Conservation (phyloP, 352 stramenopile genomes). For the Phytopythium boreale region DNA sequence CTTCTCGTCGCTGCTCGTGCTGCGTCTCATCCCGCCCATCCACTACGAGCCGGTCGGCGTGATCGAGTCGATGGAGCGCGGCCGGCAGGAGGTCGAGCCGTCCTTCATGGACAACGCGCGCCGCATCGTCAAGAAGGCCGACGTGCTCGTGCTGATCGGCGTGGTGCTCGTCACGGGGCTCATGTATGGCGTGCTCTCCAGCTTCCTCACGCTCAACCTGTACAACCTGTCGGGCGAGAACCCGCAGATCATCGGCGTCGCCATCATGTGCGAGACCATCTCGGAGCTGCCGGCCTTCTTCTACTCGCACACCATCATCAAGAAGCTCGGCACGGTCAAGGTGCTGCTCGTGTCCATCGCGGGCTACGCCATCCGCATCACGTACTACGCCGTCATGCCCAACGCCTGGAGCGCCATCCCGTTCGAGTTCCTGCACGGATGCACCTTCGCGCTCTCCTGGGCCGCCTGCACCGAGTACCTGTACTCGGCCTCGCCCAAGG, state of each 20-base stretch:
- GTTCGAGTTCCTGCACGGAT: slow-evolving; percentile 76
- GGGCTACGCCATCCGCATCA: slow-evolving; percentile 65
- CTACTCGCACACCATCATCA: slow-evolving; percentile 67
- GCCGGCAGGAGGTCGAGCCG: slow-evolving; percentile 20
- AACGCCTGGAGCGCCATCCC: slow-evolving; percentile 77
- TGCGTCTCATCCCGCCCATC: slow-evolving; percentile 50
- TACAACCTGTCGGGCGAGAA: slow-evolving; percentile 75
- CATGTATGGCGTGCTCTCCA: slow-evolving; percentile 82
- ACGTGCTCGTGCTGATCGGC: slow-evolving; percentile 66
- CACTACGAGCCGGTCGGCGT: slow-evolving; percentile 5
- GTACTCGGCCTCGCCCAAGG: slow-evolving; percentile 54
- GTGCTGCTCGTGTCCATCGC: slow-evolving; percentile 69
- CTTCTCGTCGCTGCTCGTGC: slow-evolving; percentile 53
- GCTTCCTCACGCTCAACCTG: slow-evolving; percentile 79
- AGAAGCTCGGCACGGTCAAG: slow-evolving; percentile 66
- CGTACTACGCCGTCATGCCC: slow-evolving; percentile 74
- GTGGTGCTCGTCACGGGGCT: slow-evolving; percentile 79
- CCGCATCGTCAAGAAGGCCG: slow-evolving; percentile 35
- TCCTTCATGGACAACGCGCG: slow-evolving; percentile 40
- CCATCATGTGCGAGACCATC: slow-evolving; percentile 75
- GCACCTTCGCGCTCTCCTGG: slow-evolving; percentile 74
- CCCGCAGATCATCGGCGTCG: slow-evolving; percentile 74
- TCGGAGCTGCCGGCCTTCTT: slow-evolving; percentile 84
- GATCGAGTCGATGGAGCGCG: slow-evolving; percentile 28
- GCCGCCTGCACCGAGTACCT: slow-evolving; percentile 76